A percentile compares a stretch with the other conserved stretches of the same genome.
Conservation (phyloP, 306 rosid species). For the Sindora glabra region DNA sequence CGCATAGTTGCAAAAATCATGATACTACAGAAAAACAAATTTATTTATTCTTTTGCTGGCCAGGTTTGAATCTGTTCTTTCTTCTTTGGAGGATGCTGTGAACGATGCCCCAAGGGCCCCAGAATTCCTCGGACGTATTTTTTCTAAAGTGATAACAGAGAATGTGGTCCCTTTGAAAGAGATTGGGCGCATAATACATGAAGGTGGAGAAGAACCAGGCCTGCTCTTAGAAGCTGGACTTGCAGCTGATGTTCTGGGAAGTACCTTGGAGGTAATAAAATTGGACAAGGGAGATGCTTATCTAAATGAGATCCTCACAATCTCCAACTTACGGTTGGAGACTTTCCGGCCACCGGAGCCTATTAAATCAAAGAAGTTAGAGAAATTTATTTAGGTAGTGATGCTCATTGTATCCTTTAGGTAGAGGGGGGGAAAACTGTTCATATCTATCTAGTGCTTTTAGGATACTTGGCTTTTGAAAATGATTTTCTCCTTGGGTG, state of each 20-base stretch:
- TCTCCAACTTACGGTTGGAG: slow-evolving; percentile 57
- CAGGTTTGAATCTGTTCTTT: slow-evolving; percentile 68
- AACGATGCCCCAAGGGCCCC: slow-evolving; percentile 88
- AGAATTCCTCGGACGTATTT: slow-evolving; percentile 61
- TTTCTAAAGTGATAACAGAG: slow-evolving; percentile 45
- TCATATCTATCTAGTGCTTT: slow-evolving; percentile 32
- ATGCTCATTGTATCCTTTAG: slow-evolving; percentile 49
- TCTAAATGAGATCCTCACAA: slow-evolving; percentile 30
- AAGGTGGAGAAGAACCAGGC: slow-evolving; percentile 84
- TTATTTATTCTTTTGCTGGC: not conserved
- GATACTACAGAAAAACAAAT: no score
- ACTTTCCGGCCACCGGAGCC: slow-evolving; percentile 57
- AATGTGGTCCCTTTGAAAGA: slow-evolving; percentile 46
- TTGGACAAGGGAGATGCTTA: slow-evolving; percentile 49
- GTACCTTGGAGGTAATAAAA: slow-evolving; percentile 51
- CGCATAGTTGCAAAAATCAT: not conserved
- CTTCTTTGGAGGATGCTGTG: slow-evolving; percentile 66
- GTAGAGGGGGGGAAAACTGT: slow-evolving; percentile 10
- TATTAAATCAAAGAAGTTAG: slow-evolving; percentile 45
- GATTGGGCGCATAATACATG: slow-evolving; percentile 43
- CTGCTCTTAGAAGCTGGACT: slow-evolving; percentile 52
- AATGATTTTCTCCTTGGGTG: slow-evolving; percentile 31
- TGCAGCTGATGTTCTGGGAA: slow-evolving; percentile 77
- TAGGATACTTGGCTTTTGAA: slow-evolving; percentile 46
- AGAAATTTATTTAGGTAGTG: slow-evolving; percentile 62